A percentile compares a stretch with the other conserved stretches of the same genome.
phyloP scores from a whole-genome alignment of 768 basidiomycete genomes.

The Clathrus columnatus region DNA sequence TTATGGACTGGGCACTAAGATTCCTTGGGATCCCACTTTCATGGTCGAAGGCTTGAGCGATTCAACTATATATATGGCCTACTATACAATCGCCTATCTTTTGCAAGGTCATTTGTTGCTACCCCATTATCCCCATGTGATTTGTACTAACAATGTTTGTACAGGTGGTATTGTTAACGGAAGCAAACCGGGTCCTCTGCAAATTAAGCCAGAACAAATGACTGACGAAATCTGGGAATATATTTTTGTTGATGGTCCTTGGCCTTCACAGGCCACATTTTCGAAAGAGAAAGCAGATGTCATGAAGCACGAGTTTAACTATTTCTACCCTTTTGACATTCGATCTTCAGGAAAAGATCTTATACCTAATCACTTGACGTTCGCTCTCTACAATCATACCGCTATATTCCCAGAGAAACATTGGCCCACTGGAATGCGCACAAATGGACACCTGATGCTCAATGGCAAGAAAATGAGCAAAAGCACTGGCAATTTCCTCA shows the following conservation, averaged over 20 bases:
- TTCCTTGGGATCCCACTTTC: conserved; percentile 97
- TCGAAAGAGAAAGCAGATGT: conserved; percentile 69
- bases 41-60: conserved; percentile 95
- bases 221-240: conserved; percentile 98
- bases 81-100: conserved; percentile 90
- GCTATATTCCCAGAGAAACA: conserved; percentile 81
- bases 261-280: conserved; percentile 58
- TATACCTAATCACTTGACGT: conserved; percentile 91
- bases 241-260: conserved; percentile 70
- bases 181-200: conserved; percentile 67
- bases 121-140: not conserved
- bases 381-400: conserved; percentile 91
- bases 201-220: conserved; percentile 85
- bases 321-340: conserved; percentile 98
- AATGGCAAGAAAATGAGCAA: conserved; percentile 99
- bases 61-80: conserved; percentile 97
- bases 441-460: conserved; percentile 93
- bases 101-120: conserved; percentile 61
- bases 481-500: conserved; percentile 92
- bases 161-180: conserved; percentile 74
- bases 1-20: conserved; percentile 88
- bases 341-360: conserved; percentile 98
- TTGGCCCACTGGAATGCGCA: conserved; percentile 87
- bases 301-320: conserved; percentile 85
- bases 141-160: conserved; percentile 11